Evolutionary conservation across 257 asterid genomes (phyloP), one percentile per base, ranked within the genome.

Genomic region (Verbena officinalis): DNA sequence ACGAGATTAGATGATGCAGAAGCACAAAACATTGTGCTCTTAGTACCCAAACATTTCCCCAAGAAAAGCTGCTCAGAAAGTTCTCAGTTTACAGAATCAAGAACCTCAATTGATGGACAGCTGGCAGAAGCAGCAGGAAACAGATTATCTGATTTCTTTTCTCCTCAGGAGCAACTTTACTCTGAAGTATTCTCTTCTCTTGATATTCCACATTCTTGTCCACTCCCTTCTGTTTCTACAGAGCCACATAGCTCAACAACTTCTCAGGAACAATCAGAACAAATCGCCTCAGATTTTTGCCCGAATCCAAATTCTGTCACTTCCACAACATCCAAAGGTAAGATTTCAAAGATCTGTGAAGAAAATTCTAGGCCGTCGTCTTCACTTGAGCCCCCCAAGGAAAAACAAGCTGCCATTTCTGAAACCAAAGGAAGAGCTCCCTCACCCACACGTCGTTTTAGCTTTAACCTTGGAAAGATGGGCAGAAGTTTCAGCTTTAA

Each of bases 401-500:
- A 64, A 59, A 45, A 49, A 66, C 74, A 60, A 71, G 70, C 67
- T 16, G 80, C 67, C 19, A 14, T 73, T 55, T 68, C 72, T 22
- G 83, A 73, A 69, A 63, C 38, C 19, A 81, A 77, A 76, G 95
- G 82, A 69, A 79, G 95, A 75, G 75, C 83, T 53, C 83, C 90
- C 27, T 88, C 95, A 31, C 95, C 96, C 61, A 77, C 72, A 36
- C 80, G 86, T 45, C 78, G 97, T 40, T 88, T 90, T 70, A 90
- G 92, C 82, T 84, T 93, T 70, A 82, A 70, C 78, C 64, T 85
- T 20, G 82, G 96, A 68, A 82, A 68, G 78, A 76, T 88, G 84
- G 82, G 90, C 82, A 87, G 95, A 76, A 93, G 90, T 79, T 73
- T 78, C 77, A 90, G 95, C 78, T 88, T 87, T 65, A 93, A 88